These are phyloP conservation scores for Mucor velutinosus DNA, from an alignment of 371 early-diverging fungal genomes.

Conservation along the genomic window DNA sequence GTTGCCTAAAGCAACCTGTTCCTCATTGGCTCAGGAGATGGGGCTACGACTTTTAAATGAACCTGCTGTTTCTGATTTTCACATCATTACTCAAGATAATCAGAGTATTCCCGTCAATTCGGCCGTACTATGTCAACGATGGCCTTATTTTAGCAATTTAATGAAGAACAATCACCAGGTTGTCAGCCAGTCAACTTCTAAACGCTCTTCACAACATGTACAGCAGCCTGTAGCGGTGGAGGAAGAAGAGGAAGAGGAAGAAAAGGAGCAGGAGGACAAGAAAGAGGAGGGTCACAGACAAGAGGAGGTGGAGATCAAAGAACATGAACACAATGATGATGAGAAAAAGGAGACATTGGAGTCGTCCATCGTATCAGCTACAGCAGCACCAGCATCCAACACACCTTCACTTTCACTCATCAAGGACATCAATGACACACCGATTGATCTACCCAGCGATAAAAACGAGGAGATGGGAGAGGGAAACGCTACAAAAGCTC, in stretches of 20 bases:
- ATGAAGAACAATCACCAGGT: conserved; percentile 31
- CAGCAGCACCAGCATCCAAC: neutral
- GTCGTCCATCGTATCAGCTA: neutral
- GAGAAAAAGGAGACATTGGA: neutral
- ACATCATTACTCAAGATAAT: conserved; percentile 62
- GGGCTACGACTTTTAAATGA: conserved; percentile 65
- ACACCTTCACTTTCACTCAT: neutral
- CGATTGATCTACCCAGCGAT: neutral
- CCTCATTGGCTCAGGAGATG: conserved; percentile 54
- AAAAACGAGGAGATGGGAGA: neutral
- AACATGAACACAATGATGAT: neutral
- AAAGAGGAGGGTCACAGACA: neutral
- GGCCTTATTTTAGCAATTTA: conserved; percentile 63
- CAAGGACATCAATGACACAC: neutral
- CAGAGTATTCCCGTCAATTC: conserved; percentile 64
- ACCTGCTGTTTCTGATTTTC: conserved; percentile 62
- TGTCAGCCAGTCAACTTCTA: neutral
- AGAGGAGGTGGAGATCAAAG: neutral
- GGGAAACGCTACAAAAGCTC: neutral
- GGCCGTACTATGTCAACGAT: conserved; percentile 65
- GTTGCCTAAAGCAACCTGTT: conserved; percentile 47
- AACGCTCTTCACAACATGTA: neutral
- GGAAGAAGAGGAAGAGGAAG: neutral
- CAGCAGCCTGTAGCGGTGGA: neutral
- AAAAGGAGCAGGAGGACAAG: neutral